Evolutionary conservation across 805 yeast species (phyloP), one percentile per base, ranked within the genome.

Genomic region (Wickerhamomyces bovis): DNA sequence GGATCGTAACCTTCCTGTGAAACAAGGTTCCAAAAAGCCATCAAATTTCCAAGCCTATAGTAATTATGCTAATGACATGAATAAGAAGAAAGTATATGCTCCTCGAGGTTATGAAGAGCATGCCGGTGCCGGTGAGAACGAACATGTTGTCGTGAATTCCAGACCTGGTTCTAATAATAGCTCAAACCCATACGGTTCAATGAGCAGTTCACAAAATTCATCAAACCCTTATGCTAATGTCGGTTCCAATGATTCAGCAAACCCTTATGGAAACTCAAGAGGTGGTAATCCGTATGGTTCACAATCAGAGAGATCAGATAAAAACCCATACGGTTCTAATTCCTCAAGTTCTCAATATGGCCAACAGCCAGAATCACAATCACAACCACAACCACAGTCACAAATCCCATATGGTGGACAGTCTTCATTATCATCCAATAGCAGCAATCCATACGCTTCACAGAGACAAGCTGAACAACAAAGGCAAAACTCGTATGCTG

Each of bases 11-110:
- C 63, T 76, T 21, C 58, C 69, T 3, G 66, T 69, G 39, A 66
- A 59, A 39, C 39, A 51, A 45, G 48, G 41, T 20, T 40, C 46
- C 39, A 44, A 48, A 44, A 48, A 69, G 49, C 67, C 67, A 51
- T 67, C 69, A 52, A 68, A 71, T 50, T 71, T 78, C 60, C 66
- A 71, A 26, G 80, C 80, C 5, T 78, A 76, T 51, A 66, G 72
- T 2, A 66, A 68, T 22, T 73, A 64, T 56, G 77, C 81, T 6
- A 67, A 66, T 47, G 75, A 72, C 21, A 66, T 63, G 43, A 58
- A 62, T 3, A 57, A 61, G 31, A 63, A 64, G 43, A 62, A 62
- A 40, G 60, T 63, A 26, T 67, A 64, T 48, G 72, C 73, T 2
- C 75, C 75, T 16, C 60, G 63, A 41, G 72, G 72, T 1, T 69